Evolutionary conservation across 108 stramenopile genomes (phyloP).

Genomic region (Seminavis robusta): DNA sequence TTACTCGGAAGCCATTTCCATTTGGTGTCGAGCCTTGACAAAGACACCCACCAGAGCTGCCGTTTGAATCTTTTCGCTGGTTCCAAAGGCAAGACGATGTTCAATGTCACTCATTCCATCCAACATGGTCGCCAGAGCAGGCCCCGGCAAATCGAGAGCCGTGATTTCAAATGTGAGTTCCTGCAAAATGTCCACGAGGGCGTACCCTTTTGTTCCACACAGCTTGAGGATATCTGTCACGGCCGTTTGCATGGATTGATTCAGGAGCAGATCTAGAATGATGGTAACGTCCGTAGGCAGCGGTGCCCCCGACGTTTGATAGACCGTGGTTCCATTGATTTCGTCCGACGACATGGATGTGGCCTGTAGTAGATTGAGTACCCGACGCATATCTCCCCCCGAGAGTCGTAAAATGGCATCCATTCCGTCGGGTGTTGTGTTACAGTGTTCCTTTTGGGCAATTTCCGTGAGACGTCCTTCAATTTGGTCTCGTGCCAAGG

Average conservation of each 20-base stretch:
- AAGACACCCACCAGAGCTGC: constrained; percentile 81
- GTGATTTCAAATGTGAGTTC: constrained; percentile 47
- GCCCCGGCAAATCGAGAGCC: constrained; percentile 46
- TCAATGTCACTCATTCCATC: constrained; percentile 82
- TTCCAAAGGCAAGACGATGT: constrained; percentile 73
- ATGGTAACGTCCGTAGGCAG: constrained; percentile 62
- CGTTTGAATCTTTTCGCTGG: constrained; percentile 75
- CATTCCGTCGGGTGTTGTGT: constrained; percentile 62
- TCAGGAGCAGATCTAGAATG: constrained; percentile 66
- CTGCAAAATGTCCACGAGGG: constrained; percentile 67
- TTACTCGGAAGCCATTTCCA: not conserved
- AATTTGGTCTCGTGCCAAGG: constrained; percentile 75
- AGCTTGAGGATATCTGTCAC: constrained; percentile 43
- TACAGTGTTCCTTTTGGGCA: constrained; percentile 57
- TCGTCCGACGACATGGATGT: constrained; percentile 70
- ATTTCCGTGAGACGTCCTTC: constrained; percentile 70
- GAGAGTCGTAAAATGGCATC: constrained; percentile 71
- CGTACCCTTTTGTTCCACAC: constrained; percentile 75
- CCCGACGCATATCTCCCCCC: constrained; percentile 92
- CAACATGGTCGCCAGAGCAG: constrained; percentile 57
- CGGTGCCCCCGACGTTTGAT: constrained; percentile 82
- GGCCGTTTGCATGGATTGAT: constrained; percentile 57
- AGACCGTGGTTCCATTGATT: constrained; percentile 69
- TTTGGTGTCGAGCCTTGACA: constrained; percentile 50
- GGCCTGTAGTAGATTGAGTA: constrained; percentile 85